Evolutionary conservation across 1,284 basidiomycete species (phyloP).

Genomic region (Anthracocystis setariae): DNA sequence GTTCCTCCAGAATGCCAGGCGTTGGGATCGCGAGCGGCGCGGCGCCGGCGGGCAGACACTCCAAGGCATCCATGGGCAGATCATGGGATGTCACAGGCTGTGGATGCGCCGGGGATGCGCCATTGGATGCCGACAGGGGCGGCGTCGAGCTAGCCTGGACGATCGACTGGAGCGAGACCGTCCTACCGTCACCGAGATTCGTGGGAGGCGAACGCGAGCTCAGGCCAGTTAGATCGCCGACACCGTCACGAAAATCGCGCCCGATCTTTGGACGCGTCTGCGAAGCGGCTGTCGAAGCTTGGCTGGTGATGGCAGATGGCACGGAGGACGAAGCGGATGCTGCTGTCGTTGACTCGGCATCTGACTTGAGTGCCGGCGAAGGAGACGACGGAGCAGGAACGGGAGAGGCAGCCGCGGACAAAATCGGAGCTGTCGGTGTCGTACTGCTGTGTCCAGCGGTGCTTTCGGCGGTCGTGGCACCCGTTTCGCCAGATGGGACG

Average conservation of each 20-base stretch:
- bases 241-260: slow-evolving; percentile 44
- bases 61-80: slow-evolving; percentile 8
- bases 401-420: slow-evolving; percentile 5
- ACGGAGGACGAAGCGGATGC: slow-evolving; percentile 25
- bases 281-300: slow-evolving; percentile 14
- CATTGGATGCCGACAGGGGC: slow-evolving; percentile 21
- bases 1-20: slow-evolving; percentile 41
- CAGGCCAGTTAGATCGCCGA: slow-evolving; percentile 46
- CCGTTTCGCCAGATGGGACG: slow-evolving; percentile 6
- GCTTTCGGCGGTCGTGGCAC: slow-evolving; percentile 6
- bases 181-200: slow-evolving; percentile 20
- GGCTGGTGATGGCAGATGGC: slow-evolving; percentile 16
- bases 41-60: slow-evolving; percentile 39
- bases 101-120: slow-evolving; percentile 9
- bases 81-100: slow-evolving; percentile 8
- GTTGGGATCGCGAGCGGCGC: slow-evolving; percentile 43
- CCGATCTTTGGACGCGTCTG: slow-evolving; percentile 42
- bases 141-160: slow-evolving; percentile 27
- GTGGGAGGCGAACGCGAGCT: slow-evolving; percentile 47
- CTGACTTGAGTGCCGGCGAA: slow-evolving; percentile 9
- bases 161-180: slow-evolving; percentile 17
- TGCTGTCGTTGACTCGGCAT: slow-evolving; percentile 14
- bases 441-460: background rate
- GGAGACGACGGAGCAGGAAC: slow-evolving; percentile 10
- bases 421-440: slow-evolving; percentile 4